These are phyloP conservation scores for Mycena rebaudengoi DNA, from an alignment of 768 basidiomycete genomes.

Conservation along the genomic window DNA sequence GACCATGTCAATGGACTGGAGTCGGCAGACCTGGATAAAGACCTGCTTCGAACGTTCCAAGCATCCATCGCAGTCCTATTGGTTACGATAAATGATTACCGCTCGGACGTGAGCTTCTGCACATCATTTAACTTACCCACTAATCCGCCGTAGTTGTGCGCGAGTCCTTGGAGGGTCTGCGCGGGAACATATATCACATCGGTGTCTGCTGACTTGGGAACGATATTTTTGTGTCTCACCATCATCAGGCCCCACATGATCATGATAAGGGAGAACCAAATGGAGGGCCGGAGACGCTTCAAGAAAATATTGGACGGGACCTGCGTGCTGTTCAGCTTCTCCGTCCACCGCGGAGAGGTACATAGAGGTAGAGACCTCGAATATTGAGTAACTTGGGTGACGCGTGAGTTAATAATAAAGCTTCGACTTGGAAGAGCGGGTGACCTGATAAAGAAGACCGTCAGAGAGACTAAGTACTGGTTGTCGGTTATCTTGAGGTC, in stretches of 20 bases:
- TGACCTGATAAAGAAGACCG: constrained; percentile 63
- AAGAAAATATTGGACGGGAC: constrained; percentile 79
- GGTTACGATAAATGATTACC: not conserved
- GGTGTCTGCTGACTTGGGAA: not conserved
- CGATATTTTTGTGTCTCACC: constrained; percentile 47
- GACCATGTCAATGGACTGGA: constrained; percentile 56
- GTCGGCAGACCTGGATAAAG: constrained; percentile 55
- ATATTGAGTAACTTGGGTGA: constrained; percentile 63
- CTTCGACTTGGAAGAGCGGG: too few relatives aligned
- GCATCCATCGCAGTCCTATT: constrained; percentile 75
- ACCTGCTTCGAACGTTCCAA: constrained; percentile 80
- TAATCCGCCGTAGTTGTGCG: constrained; percentile 73
- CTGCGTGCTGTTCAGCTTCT: constrained; percentile 31
- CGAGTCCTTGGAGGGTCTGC: constrained; percentile 81
- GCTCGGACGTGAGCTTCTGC: not conserved
- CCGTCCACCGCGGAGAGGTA: not conserved
- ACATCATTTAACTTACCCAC: constrained; percentile 56
- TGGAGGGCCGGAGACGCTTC: constrained; percentile 76
- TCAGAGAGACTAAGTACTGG: constrained; percentile 72
- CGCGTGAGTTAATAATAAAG: constrained; percentile 31
- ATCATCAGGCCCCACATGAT: constrained; percentile 79
- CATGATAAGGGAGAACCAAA: constrained; percentile 83
- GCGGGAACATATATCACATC: too few relatives aligned
- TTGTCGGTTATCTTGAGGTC: constrained; percentile 69
- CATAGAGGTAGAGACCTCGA: constrained; percentile 56